Conservation (phyloP, 345 rosid species). For the Salix koriyanagi region DNA sequence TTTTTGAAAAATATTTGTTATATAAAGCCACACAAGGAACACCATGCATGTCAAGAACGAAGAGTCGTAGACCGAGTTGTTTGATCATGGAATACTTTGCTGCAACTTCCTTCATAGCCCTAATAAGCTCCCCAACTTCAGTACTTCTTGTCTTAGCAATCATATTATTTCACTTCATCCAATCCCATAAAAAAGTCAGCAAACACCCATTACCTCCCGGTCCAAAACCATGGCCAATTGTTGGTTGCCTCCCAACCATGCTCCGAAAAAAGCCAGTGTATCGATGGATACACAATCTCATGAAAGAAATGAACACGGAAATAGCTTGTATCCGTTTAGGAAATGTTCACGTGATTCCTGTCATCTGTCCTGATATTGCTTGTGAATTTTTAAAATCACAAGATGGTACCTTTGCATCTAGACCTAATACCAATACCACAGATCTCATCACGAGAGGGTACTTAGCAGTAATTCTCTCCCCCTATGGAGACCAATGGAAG, state of each 20-base stretch:
- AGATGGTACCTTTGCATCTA: constrained; percentile 37
- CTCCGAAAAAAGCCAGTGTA: constrained; percentile 29
- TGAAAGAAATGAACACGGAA: constrained; percentile 31
- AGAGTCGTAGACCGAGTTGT: too few relatives aligned
- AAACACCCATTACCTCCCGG: constrained; percentile 27
- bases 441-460: constrained; percentile 25
- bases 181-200: not conserved
- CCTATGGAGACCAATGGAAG: constrained; percentile 44
- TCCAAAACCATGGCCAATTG: constrained; percentile 39
- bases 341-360: constrained; percentile 33
- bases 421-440: constrained; percentile 32
- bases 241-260: constrained; percentile 36
- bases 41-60: too few relatives aligned
- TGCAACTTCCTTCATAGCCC: too few relatives aligned
- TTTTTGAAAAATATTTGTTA: too few relatives aligned
- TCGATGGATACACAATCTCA: constrained; percentile 35
- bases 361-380: constrained; percentile 35
- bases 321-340: constrained; percentile 44
- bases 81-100: too few relatives aligned
- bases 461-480: constrained; percentile 25
- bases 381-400: constrained; percentile 37
- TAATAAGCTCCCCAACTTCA: too few relatives aligned
- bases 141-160: too few relatives aligned
- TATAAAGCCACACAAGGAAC: too few relatives aligned
- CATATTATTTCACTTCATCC: too few relatives aligned